These are phyloP conservation scores for Thymus quinquecostatus DNA, from an alignment of 257 asterid species.

Conservation along the genomic window DNA sequence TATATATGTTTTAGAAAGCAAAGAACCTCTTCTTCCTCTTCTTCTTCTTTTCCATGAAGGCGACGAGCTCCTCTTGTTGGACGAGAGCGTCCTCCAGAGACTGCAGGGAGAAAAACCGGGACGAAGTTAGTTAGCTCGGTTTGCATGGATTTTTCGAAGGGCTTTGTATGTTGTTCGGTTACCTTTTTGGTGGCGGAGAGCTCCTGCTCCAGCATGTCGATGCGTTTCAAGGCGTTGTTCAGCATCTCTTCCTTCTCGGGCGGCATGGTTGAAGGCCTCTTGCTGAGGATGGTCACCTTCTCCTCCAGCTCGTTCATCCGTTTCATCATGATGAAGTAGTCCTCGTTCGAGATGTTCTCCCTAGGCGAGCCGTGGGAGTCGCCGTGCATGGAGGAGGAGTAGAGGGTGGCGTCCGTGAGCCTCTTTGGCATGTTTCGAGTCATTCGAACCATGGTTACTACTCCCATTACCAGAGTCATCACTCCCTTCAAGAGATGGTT, in stretches of 20 bases:
- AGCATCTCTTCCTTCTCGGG: conserved; percentile 83
- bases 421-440: conserved; percentile 86
- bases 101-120: conserved; percentile 36
- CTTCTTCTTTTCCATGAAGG: conserved; percentile 75
- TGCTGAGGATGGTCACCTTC: conserved; percentile 53
- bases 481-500: conserved; percentile 67
- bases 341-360: conserved; percentile 51
- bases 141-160: neutral
- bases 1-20: conserved; percentile 40
- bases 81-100: conserved; percentile 66
- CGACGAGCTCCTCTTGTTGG: conserved; percentile 65
- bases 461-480: conserved; percentile 79
- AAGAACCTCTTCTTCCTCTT: conserved; percentile 73
- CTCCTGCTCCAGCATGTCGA: conserved; percentile 70
- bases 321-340: conserved; percentile 80
- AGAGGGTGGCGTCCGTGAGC: conserved; percentile 73
- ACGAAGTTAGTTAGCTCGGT: too few species aligned
- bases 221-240: conserved; percentile 63
- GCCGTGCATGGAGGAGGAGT: conserved; percentile 54
- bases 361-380: conserved; percentile 36
- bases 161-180: neutral
- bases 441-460: conserved; percentile 81
- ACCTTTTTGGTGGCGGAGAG: conserved; percentile 78
- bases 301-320: conserved; percentile 90
- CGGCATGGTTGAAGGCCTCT: conserved; percentile 66